Evolutionary conservation across 805 yeast species (phyloP), one percentile per base, ranked within the genome.

Genomic region (Yarrowia osloensis): DNA sequence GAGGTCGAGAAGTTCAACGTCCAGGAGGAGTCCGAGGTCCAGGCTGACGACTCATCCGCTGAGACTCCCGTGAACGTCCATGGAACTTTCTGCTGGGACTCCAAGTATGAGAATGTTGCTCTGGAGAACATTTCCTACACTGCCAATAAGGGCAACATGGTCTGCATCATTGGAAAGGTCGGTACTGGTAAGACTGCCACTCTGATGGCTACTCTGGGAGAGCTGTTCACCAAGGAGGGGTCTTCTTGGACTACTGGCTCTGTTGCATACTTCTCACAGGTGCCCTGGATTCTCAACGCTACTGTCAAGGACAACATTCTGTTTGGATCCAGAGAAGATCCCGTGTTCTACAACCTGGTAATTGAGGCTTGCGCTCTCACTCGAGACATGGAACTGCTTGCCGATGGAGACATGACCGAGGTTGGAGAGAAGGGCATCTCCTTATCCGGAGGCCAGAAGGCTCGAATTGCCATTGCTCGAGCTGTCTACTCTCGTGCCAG

Each of bases 371-470:
- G 97, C 76, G 85, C 90, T 0, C 78, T 91, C 65, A 82, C 81
- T 49, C 81, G 83, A 39, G 97, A 91, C 76, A 78, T 91, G 69
- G 83, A 84, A 17, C 81, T 83, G 35, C 79, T 91, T 29, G 87
- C 88, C 5, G 91, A 87, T 44, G 92, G 95, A 33, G 97, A 91
- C 73, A 74, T 75, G 69, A 89, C 94, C 0, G 97, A 91, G 76
- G 89, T 91, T 70, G 97, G 97, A 68, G 97, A 91, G 74, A 83
- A 92, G 70, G 97, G 97, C 72, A 88, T 91, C 67, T 91, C 95
- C 0, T 78, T 91, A 55, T 89, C 95, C 17, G 97, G 97, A 66
- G 97, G 97, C 61, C 97, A 91, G 75, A 91, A 90, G 79, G 95
- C 96, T 0, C 85, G 97, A 74, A 86, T 91, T 68, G 87, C 86